Evolutionary conservation across 129 eudicot genomes (phyloP).

Genomic region (Oenanthe sinensis): DNA sequence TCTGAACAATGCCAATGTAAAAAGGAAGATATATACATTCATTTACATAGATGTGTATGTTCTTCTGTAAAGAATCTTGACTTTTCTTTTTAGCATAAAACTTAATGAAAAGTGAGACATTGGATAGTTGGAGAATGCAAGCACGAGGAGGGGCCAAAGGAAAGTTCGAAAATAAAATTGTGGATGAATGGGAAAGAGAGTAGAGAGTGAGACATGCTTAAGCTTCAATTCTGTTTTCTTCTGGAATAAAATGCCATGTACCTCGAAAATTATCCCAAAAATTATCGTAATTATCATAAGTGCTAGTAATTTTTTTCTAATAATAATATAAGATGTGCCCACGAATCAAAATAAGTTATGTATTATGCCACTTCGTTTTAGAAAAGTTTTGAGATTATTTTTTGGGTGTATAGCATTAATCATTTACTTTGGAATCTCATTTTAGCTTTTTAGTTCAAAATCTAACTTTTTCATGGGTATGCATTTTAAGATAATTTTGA

Average conservation of each 20-base stretch:
- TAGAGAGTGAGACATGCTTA: constrained; percentile 8
- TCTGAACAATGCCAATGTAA: constrained; percentile 18
- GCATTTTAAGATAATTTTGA: too few species aligned
- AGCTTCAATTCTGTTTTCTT: background rate
- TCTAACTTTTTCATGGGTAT: constrained; percentile 32
- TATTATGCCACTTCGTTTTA: too few species aligned
- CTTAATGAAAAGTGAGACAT: constrained; percentile 61
- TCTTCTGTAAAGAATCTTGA: constrained; percentile 47
- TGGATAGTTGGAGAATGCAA: constrained; percentile 54
- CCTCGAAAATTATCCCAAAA: too few species aligned
- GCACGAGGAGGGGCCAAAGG: constrained; percentile 55
- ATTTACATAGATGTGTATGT: constrained; percentile 17
- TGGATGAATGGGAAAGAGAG: background rate
- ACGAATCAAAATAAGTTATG: too few species aligned
- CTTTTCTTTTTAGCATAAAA: constrained; percentile 68
- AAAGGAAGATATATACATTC: constrained; percentile 36
- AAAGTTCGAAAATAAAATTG: constrained; percentile 16
- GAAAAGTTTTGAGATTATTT: too few species aligned
- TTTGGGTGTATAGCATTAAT: too few species aligned
- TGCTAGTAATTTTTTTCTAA: too few species aligned
- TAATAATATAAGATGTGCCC: too few species aligned
- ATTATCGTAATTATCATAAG: too few species aligned
- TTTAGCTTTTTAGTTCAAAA: constrained; percentile 23
- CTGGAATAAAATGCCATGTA: too few species aligned
- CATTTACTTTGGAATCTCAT: background rate